A percentile compares a stretch with the other conserved stretches of the same genome.
These are phyloP conservation scores for Cenchrus americanus DNA, from an alignment of 176 grass and related monocot genomes.

Conservation along the genomic window DNA sequence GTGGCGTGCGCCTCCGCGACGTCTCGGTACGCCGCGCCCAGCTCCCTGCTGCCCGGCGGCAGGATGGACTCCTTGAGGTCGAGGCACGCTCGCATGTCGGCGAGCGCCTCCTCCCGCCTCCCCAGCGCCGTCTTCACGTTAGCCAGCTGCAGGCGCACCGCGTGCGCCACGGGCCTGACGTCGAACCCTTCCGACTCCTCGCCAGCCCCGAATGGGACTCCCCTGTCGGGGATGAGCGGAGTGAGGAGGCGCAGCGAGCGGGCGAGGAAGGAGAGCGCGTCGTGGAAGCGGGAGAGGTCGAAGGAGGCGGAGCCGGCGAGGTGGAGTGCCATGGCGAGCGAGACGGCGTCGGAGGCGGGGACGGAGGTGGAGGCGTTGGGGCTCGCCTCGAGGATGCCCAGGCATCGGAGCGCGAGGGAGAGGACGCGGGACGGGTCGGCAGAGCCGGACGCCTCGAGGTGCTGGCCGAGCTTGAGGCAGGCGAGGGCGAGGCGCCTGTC, in stretches of 20 bases:
- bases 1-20: slow-evolving; percentile 72
- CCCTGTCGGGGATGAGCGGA: slow-evolving; percentile 29
- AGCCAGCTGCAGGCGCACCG: slow-evolving; percentile 69
- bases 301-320: slow-evolving; percentile 77
- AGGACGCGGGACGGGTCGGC: slow-evolving; percentile 60
- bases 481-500: slow-evolving; percentile 80
- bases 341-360: slow-evolving; percentile 57
- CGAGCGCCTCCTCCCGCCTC: slow-evolving; percentile 81
- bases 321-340: slow-evolving; percentile 92
- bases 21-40: slow-evolving; percentile 72
- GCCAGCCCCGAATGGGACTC: background rate
- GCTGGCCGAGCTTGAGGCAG: slow-evolving; percentile 96
- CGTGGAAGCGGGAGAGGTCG: slow-evolving; percentile 85
- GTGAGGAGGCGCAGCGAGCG: slow-evolving; percentile 61
- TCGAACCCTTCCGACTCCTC: slow-evolving; percentile 61
- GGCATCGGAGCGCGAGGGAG: slow-evolving; percentile 61
- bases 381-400: slow-evolving; percentile 61
- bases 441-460: slow-evolving; percentile 66
- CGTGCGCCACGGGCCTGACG: slow-evolving; percentile 77
- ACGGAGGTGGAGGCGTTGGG: slow-evolving; percentile 23
- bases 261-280: slow-evolving; percentile 76
- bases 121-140: slow-evolving; percentile 91
- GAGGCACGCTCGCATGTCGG: slow-evolving; percentile 69
- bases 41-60: slow-evolving; percentile 69
- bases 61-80: slow-evolving; percentile 90